Percentiles rank a stretch among this genome's conserved stretches.
These are phyloP conservation scores for Cryptococcus sp. DNA, from an alignment of 1,284 basidiomycete genomes.

Conservation along the genomic window DNA sequence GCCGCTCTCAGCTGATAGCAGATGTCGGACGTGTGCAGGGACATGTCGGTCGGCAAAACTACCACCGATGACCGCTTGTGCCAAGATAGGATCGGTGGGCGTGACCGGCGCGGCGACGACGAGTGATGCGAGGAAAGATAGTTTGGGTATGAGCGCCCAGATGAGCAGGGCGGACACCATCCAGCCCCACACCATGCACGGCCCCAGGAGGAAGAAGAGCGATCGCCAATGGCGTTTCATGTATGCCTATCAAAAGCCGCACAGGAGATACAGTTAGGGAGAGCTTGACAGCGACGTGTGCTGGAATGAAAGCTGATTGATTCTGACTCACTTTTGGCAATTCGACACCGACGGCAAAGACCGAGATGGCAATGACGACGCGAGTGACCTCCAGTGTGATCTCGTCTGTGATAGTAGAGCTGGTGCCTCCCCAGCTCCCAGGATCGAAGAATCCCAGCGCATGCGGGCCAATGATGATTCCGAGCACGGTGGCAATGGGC, in stretches of 20 bases:
- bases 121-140: slow-evolving; percentile 82
- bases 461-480: slow-evolving; percentile 88
- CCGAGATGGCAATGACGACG: slow-evolving; percentile 94
- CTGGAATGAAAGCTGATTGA: no score
- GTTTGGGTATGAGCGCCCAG: slow-evolving; percentile 80
- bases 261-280: slow-evolving; percentile 3
- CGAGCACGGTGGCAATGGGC: slow-evolving; percentile 90
- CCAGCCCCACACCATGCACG: slow-evolving; percentile 86
- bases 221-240: slow-evolving; percentile 89
- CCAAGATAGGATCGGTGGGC: slow-evolving; percentile 81
- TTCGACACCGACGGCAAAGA: slow-evolving; percentile 97
- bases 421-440: slow-evolving; percentile 68
- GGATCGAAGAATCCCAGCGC: slow-evolving; percentile 85
- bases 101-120: slow-evolving; percentile 92
- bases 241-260: slow-evolving; percentile 61
- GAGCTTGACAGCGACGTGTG: neutral
- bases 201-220: slow-evolving; percentile 79
- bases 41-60: slow-evolving; percentile 99
- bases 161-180: slow-evolving; percentile 83
- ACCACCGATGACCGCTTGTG: slow-evolving; percentile 77
- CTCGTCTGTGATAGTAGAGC: slow-evolving; percentile 60
- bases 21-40: slow-evolving; percentile 89
- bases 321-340: slow-evolving; percentile 66
- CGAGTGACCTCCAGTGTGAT: slow-evolving; percentile 90
- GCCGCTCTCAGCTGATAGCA: slow-evolving; percentile 89